Percentiles rank a stretch among this genome's conserved stretches.
Evolutionary conservation across 2,329 filamentous ascomycete genomes (phyloP).

Genomic region (Lachnellula cervina): DNA sequence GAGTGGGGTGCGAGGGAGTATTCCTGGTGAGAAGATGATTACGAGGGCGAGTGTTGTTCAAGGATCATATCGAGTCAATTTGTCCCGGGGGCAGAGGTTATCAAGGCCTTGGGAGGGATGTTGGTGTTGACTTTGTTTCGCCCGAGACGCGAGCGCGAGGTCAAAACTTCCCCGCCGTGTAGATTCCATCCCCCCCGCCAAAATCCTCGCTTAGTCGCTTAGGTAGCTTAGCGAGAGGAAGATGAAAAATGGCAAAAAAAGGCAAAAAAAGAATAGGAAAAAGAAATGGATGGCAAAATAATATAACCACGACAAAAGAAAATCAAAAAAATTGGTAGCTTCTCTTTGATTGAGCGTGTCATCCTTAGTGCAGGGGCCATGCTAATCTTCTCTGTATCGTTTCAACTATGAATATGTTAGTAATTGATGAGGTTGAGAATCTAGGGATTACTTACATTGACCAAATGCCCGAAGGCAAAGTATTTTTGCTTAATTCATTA

Average conservation of each 20-base stretch:
- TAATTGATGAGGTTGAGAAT: no score
- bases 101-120: neutral
- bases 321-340: constrained; percentile 61
- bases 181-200: no score
- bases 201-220: no score
- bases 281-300: no score
- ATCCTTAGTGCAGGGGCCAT: constrained; percentile 90
- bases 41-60: neutral
- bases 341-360: constrained; percentile 84
- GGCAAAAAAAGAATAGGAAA: no score
- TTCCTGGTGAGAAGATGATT: neutral
- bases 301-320: no score
- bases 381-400: constrained; percentile 73
- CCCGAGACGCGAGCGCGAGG: neutral
- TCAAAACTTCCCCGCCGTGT: no score
- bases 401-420: constrained; percentile 38
- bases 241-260: no score
- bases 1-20: neutral
- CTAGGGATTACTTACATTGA: constrained; percentile 37
- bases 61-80: neutral
- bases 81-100: neutral
- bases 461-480: constrained; percentile 12
- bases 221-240: no score
- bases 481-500: constrained; percentile 25
- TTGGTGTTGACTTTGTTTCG: neutral